Evolutionary conservation across 2,329 filamentous ascomycete genomes (phyloP).

Genomic region (Didymellaceae sp.): DNA sequence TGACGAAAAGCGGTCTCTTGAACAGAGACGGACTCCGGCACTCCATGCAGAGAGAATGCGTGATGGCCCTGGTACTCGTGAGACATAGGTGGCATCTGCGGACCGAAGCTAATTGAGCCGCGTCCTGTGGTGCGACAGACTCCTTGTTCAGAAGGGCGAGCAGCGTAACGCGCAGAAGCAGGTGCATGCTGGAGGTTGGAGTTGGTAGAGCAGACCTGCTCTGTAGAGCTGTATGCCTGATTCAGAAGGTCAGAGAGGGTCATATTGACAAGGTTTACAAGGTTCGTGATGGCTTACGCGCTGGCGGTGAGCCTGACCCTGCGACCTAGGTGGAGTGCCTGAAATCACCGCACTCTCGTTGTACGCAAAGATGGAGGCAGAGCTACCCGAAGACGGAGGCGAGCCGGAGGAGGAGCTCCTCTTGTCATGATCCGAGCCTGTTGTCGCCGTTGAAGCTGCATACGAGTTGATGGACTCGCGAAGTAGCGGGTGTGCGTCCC

Average conservation of each 20-base stretch:
- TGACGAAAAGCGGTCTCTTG: constrained; percentile 36
- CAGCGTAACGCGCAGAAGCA: constrained; percentile 2
- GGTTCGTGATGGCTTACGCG: constrained; percentile 13
- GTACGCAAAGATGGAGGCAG: constrained; percentile 11
- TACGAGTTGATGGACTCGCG: constrained; percentile 12
- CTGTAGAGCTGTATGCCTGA: constrained; percentile 1
- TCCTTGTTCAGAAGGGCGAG: background rate
- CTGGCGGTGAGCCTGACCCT: background rate
- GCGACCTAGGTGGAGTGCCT: constrained; percentile 2
- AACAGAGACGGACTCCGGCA: constrained; percentile 29
- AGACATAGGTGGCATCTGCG: constrained; percentile 3
- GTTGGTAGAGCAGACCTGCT: constrained; percentile 4
- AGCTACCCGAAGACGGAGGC: constrained; percentile 18
- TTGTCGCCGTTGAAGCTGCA: constrained; percentile 7
- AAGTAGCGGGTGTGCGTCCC: background rate
- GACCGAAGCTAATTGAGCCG: constrained; percentile 9
- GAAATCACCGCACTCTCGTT: background rate
- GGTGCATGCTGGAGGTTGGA: background rate
- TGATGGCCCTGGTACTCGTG: background rate
- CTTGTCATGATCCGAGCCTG: constrained; percentile 13
- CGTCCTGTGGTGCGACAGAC: constrained; percentile 5
- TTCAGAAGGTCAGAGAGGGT: constrained; percentile 2
- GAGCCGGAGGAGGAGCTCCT: constrained; percentile 21
- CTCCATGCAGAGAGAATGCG: constrained; percentile 17
- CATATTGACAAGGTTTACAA: background rate